Percentiles rank a stretch among this genome's conserved stretches.
Conservation (phyloP, 2,329 filamentous ascomycete species). For the Ilyonectria robusta region DNA sequence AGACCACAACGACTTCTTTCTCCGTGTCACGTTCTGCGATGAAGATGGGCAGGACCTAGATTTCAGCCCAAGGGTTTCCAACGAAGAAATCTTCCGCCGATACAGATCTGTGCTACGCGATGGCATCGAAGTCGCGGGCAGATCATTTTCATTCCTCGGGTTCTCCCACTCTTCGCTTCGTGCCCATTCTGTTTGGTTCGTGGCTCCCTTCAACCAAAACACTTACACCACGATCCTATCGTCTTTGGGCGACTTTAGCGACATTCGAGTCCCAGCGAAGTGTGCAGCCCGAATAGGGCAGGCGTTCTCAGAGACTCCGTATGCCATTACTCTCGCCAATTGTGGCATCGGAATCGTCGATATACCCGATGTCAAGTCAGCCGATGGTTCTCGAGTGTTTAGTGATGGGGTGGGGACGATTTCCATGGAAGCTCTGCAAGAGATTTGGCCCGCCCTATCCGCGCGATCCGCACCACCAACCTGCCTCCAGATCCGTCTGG, state of each 20-base stretch:
- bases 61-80: slow-evolving; percentile 65
- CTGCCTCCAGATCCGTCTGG: slow-evolving; percentile 81
- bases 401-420: slow-evolving; percentile 87
- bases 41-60: slow-evolving; percentile 77
- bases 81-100: slow-evolving; percentile 66
- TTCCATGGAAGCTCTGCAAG: slow-evolving; percentile 70
- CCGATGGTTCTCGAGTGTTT: slow-evolving; percentile 70
- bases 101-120: slow-evolving; percentile 72
- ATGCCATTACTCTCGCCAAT: slow-evolving; percentile 66
- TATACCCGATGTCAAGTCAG: slow-evolving; percentile 68
- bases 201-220: slow-evolving; percentile 61
- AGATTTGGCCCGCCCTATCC: slow-evolving; percentile 71
- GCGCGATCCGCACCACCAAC: slow-evolving; percentile 64
- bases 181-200: slow-evolving; percentile 78
- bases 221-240: slow-evolving; percentile 61
- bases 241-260: slow-evolving; percentile 64
- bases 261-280: slow-evolving; percentile 67
- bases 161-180: slow-evolving; percentile 86
- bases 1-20: slow-evolving; percentile 72
- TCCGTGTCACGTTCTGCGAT: slow-evolving; percentile 81
- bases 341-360: slow-evolving; percentile 49
- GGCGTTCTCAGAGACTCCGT: slow-evolving; percentile 82
- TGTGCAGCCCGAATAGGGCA: slow-evolving; percentile 74
- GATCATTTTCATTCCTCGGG: slow-evolving; percentile 77
- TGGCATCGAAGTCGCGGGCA: slow-evolving; percentile 75